Conservation (phyloP, 1,284 basidiomycete genomes). For the Tilletia setariae region DNA sequence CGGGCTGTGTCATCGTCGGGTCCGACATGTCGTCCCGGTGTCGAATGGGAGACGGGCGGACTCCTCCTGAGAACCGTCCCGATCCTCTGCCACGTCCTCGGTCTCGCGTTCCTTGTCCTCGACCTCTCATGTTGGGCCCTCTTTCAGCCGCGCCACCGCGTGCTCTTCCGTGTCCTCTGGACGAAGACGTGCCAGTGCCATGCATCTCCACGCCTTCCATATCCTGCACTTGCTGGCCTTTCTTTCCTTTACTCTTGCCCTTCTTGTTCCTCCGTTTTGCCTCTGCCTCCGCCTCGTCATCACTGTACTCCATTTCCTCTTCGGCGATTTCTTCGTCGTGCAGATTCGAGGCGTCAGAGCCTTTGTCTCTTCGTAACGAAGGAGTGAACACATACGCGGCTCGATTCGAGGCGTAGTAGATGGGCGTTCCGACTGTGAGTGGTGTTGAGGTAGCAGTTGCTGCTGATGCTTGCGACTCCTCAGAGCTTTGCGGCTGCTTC, state of each 20-base stretch:
- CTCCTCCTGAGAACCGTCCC: background rate
- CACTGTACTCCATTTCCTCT: conserved; percentile 81
- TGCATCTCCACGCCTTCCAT: background rate
- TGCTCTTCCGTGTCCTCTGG: background rate
- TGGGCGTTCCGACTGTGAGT: conserved; percentile 35
- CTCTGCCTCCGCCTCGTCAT: conserved; percentile 78
- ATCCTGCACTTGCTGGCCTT: background rate
- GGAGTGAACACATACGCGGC: conserved; percentile 75
- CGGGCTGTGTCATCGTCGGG: background rate
- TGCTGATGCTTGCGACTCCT: background rate
- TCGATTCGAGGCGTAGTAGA: conserved; percentile 73
- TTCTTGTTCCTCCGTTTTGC: conserved; percentile 57
- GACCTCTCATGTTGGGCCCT: background rate
- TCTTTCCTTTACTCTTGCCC: conserved; percentile 42
- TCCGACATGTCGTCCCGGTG: conserved; percentile 8
- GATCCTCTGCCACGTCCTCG: background rate
- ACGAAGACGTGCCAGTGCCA: background rate
- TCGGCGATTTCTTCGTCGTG: conserved; percentile 83
- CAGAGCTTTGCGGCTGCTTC: background rate
- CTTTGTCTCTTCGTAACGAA: conserved; percentile 65
- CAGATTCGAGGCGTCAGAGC: conserved; percentile 86
- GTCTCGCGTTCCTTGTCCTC: background rate
- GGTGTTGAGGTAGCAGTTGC: background rate
- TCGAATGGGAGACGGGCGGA: background rate
- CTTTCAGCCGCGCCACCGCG: background rate